Evolutionary conservation across 2,329 filamentous ascomycete species (phyloP).

Genomic region (Thermochaetoides dissita): DNA sequence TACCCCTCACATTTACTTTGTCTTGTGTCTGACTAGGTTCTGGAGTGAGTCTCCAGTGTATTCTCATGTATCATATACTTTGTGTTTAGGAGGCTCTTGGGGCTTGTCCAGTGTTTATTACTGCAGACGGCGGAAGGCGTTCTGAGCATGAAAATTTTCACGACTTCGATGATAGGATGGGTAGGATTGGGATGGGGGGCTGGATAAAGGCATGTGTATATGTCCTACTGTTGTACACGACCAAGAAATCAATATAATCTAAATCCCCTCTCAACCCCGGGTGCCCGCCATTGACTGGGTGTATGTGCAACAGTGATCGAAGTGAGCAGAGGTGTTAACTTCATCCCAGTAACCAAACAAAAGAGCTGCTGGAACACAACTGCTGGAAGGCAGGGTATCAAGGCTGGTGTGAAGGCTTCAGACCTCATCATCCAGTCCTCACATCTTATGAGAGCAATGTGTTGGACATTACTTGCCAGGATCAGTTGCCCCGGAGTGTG

Average conservation of each 20-base stretch:
- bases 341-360: too few relatives aligned
- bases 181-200: conserved; percentile 27
- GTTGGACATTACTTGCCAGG: too few relatives aligned
- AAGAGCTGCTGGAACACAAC: too few relatives aligned
- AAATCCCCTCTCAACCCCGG: conserved; percentile 48
- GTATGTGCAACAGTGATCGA: too few relatives aligned
- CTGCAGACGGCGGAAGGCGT: conserved; percentile 35
- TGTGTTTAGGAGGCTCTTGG: conserved; percentile 20
- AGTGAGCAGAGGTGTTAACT: too few relatives aligned
- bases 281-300: too few relatives aligned
- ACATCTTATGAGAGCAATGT: too few relatives aligned
- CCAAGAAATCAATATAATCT: conserved; percentile 19
- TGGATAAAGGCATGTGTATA: conserved; percentile 27
- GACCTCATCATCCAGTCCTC: too few relatives aligned
- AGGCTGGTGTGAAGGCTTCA: too few relatives aligned
- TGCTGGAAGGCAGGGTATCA: too few relatives aligned
- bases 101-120: conserved; percentile 29
- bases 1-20: conserved; percentile 13
- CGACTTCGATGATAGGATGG: conserved; percentile 33
- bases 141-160: conserved; percentile 36
- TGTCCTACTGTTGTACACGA: conserved; percentile 25
- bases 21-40: conserved; percentile 19
- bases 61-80: conserved; percentile 27
- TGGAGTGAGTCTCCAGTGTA: conserved; percentile 30
- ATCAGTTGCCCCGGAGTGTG: too few relatives aligned